Conservation (phyloP, 2,329 filamentous ascomycete genomes). For the Emericellopsis atlantica region DNA sequence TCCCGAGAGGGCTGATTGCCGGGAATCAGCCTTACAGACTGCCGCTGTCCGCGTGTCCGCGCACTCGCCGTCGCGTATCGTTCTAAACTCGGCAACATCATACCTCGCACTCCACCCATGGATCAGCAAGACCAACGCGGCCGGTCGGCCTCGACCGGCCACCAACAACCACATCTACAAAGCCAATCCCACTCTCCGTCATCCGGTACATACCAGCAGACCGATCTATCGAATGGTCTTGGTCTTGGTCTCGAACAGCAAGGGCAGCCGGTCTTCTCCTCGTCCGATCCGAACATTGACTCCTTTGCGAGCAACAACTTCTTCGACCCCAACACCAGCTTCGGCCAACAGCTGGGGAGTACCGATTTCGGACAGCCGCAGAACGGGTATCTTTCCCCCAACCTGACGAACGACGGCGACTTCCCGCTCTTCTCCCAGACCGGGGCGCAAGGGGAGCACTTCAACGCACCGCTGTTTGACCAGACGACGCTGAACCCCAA, state of each 20-base stretch:
- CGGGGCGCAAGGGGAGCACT: constrained; percentile 39
- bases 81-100: constrained; percentile 4
- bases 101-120: constrained; percentile 11
- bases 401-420: constrained; percentile 37
- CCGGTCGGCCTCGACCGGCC: constrained; percentile 48
- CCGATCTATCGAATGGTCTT: constrained; percentile 35
- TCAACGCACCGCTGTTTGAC: constrained; percentile 50
- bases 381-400: constrained; percentile 32
- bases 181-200: constrained; percentile 55
- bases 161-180: constrained; percentile 50
- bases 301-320: constrained; percentile 33
- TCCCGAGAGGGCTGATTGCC: constrained; percentile 1
- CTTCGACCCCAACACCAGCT: constrained; percentile 32
- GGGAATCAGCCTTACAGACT: constrained; percentile 1
- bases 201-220: constrained; percentile 38
- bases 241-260: constrained; percentile 45
- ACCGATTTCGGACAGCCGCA: constrained; percentile 28
- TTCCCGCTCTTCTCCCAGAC: constrained; percentile 54
- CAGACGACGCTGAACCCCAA: constrained; percentile 27
- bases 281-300: constrained; percentile 14
- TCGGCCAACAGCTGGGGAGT: constrained; percentile 26
- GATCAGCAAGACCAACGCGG: constrained; percentile 31
- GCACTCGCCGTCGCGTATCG: neutral
- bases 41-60: neutral
- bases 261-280: constrained; percentile 22